phyloP scores from a whole-genome alignment of 768 basidiomycete genomes.

The Rhizopogon salebrosus region DNA sequence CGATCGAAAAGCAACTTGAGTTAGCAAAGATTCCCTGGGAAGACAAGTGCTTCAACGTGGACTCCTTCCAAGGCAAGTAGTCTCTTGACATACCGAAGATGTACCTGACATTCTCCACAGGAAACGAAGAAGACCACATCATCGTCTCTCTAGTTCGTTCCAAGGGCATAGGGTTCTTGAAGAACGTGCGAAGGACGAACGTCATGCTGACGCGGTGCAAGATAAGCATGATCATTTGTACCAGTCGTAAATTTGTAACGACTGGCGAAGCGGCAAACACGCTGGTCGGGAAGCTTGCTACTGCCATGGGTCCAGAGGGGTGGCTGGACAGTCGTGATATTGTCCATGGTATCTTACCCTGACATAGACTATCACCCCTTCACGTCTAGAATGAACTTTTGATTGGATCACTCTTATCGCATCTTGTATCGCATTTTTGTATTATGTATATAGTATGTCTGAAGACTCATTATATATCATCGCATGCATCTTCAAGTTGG shows the following conservation, averaged over 20 bases:
- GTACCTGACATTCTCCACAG: conserved; percentile 31
- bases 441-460: neutral
- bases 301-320: neutral
- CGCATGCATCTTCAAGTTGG: too few species aligned
- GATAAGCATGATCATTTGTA: conserved; percentile 66
- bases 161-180: conserved; percentile 56
- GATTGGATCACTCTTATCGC: neutral
- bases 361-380: neutral
- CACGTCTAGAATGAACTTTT: neutral
- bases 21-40: conserved; percentile 42
- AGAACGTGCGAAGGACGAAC: conserved; percentile 62
- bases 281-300: conserved; percentile 21
- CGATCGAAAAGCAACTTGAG: conserved; percentile 54
- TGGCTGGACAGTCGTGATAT: conserved; percentile 14
- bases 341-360: neutral
- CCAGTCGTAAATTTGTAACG: conserved; percentile 33
- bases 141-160: conserved; percentile 68
- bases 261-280: conserved; percentile 11
- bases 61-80: conserved; percentile 69
- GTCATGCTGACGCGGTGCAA: conserved; percentile 83
- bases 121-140: conserved; percentile 77
- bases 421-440: neutral
- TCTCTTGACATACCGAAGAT: neutral
- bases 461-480: too few species aligned
- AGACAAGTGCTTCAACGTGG: conserved; percentile 71